Percentiles rank a stretch among this genome's conserved stretches.
Conservation (phyloP, 2,329 filamentous ascomycete species). For the Verticillium dahliae region DNA sequence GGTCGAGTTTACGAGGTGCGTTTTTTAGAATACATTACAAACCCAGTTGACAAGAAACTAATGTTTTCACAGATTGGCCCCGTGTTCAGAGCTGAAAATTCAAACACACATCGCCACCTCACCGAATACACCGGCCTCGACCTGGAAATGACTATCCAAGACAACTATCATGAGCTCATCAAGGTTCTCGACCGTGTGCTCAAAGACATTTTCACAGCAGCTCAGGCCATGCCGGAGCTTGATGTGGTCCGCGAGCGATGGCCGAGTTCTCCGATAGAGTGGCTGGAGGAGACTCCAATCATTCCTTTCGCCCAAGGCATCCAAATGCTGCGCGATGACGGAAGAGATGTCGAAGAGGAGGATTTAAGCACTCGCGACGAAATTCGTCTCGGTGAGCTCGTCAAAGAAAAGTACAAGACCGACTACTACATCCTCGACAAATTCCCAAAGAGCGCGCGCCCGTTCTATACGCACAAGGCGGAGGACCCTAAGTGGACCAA, state of each 20-base stretch:
- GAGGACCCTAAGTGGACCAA: conserved; percentile 71
- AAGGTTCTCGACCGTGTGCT: conserved; percentile 71
- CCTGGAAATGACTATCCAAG: conserved; percentile 85
- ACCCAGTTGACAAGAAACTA: conserved; percentile 1
- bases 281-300: conserved; percentile 77
- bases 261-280: conserved; percentile 79
- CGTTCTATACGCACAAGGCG: conserved; percentile 87
- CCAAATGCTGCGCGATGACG: conserved; percentile 74
- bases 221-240: conserved; percentile 55
- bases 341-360: conserved; percentile 69
- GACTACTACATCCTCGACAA: conserved; percentile 95
- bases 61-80: conserved; percentile 52
- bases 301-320: conserved; percentile 76
- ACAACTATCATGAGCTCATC: conserved; percentile 85
- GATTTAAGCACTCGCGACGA: conserved; percentile 83
- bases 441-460: conserved; percentile 76
- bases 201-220: conserved; percentile 57
- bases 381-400: conserved; percentile 74
- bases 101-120: conserved; percentile 88
- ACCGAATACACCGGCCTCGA: conserved; percentile 93
- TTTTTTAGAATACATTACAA: neutral
- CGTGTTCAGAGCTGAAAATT: conserved; percentile 92
- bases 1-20: conserved; percentile 72
- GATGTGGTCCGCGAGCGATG: conserved; percentile 77
- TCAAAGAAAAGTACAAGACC: conserved; percentile 80